Conservation (phyloP, 441 rosid genomes). For the Arabidopsis lyrata region DNA sequence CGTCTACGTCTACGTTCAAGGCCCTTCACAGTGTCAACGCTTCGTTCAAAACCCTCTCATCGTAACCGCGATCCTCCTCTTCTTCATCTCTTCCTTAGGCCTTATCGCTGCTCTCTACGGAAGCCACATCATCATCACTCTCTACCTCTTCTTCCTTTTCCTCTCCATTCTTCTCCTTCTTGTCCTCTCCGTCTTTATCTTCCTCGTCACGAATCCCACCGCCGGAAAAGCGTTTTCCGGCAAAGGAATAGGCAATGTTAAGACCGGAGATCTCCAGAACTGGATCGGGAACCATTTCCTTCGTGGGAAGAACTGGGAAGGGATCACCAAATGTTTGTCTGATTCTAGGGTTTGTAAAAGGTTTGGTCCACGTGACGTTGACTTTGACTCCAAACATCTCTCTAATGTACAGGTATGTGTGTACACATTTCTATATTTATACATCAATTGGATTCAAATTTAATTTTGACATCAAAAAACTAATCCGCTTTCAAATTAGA, state of each 20-base stretch:
- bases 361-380: constrained; percentile 28
- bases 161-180: constrained; percentile 49
- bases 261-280: constrained; percentile 48
- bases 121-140: constrained; percentile 45
- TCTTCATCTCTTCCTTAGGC: constrained; percentile 60
- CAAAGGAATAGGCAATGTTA: constrained; percentile 38
- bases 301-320: constrained; percentile 56
- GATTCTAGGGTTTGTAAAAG: constrained; percentile 49
- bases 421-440: not conserved
- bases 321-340: constrained; percentile 56
- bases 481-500: not conserved
- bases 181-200: constrained; percentile 48
- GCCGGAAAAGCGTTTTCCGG: constrained; percentile 50
- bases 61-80: constrained; percentile 45
- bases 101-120: constrained; percentile 53
- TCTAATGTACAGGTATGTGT: constrained; percentile 50
- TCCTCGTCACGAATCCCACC: constrained; percentile 53
- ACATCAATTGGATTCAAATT: not conserved
- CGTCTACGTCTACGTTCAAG: constrained; percentile 43
- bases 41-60: constrained; percentile 51
- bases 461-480: too few species aligned
- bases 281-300: constrained; percentile 59
- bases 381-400: constrained; percentile 45
- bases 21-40: constrained; percentile 53
- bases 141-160: constrained; percentile 57